A percentile compares a stretch with the other conserved stretches of the same genome.
Conservation (phyloP, 257 asterid species). For the Fraxinus cuspidata region DNA sequence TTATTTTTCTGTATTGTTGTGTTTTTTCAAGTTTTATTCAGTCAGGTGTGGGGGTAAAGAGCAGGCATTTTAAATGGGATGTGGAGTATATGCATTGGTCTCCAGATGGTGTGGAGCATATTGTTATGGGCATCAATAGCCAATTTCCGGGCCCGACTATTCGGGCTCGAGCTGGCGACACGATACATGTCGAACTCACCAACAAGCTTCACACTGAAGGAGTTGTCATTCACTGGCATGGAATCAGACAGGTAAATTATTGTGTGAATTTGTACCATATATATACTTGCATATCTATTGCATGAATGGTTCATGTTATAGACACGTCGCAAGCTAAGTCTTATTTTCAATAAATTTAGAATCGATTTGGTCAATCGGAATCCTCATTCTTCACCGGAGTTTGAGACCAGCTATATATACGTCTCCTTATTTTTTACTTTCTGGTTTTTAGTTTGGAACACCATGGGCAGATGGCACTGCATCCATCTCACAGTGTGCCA, state of each 20-base stretch:
- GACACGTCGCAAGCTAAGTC: too few species aligned
- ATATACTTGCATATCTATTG: conserved; percentile 17
- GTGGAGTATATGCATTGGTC: conserved; percentile 65
- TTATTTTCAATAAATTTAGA: too few species aligned
- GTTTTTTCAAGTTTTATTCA: not conserved
- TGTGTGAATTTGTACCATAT: too few species aligned
- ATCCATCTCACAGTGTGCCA: conserved; percentile 78
- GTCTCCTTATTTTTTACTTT: not conserved
- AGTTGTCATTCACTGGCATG: conserved; percentile 86
- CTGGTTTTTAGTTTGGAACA: conserved; percentile 57
- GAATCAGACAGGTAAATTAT: conserved; percentile 66
- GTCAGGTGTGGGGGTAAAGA: conserved; percentile 1
- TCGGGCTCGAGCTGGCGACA: conserved; percentile 68
- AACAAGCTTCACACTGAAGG: conserved; percentile 75
- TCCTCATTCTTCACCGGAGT: not conserved
- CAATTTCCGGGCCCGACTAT: conserved; percentile 85
- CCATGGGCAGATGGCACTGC: conserved; percentile 98
- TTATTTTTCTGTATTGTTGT: not conserved
- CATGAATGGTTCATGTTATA: conserved; percentile 8
- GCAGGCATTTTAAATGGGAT: conserved; percentile 59
- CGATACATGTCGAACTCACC: conserved; percentile 56
- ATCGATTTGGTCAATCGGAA: not conserved
- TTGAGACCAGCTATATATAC: not conserved
- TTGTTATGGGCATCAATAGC: conserved; percentile 68
- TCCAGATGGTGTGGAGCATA: conserved; percentile 67